These are phyloP conservation scores for Ganoderma boninense DNA, from an alignment of 1,284 basidiomycete species.

Conservation along the genomic window DNA sequence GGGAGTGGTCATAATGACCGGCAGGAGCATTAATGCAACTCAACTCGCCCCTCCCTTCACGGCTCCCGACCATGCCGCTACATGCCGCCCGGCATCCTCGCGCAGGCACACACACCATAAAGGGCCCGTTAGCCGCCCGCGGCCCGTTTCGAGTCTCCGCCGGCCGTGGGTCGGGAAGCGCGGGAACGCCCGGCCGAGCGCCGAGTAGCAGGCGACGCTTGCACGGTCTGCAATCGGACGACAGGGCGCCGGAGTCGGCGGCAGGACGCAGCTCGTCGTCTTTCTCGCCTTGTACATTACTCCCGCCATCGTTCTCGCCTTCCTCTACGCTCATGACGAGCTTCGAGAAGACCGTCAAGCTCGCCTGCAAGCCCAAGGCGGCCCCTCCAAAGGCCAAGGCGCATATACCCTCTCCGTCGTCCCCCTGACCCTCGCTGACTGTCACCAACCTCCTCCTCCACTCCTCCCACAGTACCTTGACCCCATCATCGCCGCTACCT, in stretches of 20 bases:
- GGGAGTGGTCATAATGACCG: not conserved
- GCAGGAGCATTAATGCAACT: not conserved
- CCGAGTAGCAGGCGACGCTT: not conserved
- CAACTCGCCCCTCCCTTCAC: not conserved
- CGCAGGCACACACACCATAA: not conserved
- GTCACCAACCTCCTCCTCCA: constrained; percentile 17
- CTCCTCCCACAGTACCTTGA: constrained; percentile 71
- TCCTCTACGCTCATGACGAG: constrained; percentile 62
- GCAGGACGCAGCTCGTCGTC: constrained; percentile 18
- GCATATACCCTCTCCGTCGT: constrained; percentile 22
- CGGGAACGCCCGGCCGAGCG: constrained; percentile 10
- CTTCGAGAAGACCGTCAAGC: constrained; percentile 89
- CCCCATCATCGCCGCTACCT: constrained; percentile 94
- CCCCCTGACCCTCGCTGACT: constrained; percentile 7
- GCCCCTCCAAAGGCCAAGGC: constrained; percentile 95
- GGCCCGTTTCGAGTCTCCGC: not conserved
- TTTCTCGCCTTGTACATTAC: constrained; percentile 27
- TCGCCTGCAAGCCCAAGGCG: constrained; percentile 94
- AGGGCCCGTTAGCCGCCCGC: not conserved
- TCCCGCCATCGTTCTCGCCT: constrained; percentile 17
- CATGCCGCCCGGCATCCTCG: not conserved
- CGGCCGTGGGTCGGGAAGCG: not conserved
- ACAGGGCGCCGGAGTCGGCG: not conserved
- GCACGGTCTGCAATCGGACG: constrained; percentile 1
- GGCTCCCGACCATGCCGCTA: not conserved